Conservation (phyloP, 2,329 filamentous ascomycete species). For the Diaporthe sp. region DNA sequence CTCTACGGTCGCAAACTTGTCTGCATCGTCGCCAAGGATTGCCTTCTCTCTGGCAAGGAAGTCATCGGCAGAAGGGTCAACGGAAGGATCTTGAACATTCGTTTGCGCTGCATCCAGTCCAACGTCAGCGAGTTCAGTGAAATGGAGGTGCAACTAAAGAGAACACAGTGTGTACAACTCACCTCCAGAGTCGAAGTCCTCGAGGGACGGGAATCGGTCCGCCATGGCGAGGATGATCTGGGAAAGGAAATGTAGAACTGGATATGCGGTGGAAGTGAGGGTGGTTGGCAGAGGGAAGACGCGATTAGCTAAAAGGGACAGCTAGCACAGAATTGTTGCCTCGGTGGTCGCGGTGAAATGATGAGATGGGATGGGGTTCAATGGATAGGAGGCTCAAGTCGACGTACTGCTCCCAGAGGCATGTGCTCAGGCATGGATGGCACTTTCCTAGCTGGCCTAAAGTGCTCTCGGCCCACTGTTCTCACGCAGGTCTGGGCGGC, state of each 20-base stretch:
- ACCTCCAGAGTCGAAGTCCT: constrained; percentile 81
- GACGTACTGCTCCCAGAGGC: constrained; percentile 16
- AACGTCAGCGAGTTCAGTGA: constrained; percentile 46
- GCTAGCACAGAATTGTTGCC: constrained; percentile 11
- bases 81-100: constrained; percentile 70
- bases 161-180: constrained; percentile 47
- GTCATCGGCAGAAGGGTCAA: constrained; percentile 77
- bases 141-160: constrained; percentile 30
- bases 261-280: background rate
- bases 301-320: background rate
- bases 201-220: constrained; percentile 83
- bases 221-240: constrained; percentile 68
- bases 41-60: constrained; percentile 95
- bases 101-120: constrained; percentile 72
- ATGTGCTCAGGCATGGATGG: constrained; percentile 32
- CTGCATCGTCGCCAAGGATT: constrained; percentile 90
- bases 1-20: constrained; percentile 85
- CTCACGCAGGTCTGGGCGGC: background rate
- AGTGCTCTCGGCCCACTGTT: constrained; percentile 31
- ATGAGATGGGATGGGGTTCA: background rate
- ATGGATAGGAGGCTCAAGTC: constrained; percentile 35
- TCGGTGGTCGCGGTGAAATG: constrained; percentile 30
- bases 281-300: background rate
- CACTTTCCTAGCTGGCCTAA: constrained; percentile 38
- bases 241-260: background rate